phyloP scores from a whole-genome alignment of 805 yeast species.

The Lipomyces mesembrius region DNA sequence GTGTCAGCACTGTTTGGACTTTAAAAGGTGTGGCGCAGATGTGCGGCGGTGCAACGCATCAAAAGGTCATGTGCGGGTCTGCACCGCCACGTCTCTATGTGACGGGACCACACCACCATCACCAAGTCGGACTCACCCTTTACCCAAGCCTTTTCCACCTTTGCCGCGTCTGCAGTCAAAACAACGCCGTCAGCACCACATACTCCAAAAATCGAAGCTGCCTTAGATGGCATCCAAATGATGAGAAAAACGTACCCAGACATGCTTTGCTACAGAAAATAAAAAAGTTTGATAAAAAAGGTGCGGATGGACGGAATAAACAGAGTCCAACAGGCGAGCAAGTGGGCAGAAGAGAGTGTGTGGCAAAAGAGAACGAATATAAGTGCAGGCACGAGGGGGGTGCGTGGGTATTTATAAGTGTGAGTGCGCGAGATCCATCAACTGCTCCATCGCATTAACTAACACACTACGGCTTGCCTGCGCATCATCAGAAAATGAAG shows the following conservation, averaged over 20 bases:
- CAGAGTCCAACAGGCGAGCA: slow-evolving; percentile 1
- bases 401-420: slow-evolving; percentile 21
- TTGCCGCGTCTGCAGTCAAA: slow-evolving; percentile 76
- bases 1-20: not conserved
- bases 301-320: not conserved
- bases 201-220: not conserved
- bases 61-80: not conserved
- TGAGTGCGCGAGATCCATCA: slow-evolving; percentile 16
- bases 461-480: no score
- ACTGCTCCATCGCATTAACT: not conserved
- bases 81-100: not conserved
- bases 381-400: slow-evolving; percentile 8
- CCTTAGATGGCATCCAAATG: not conserved
- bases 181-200: not conserved
- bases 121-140: slow-evolving; percentile 52
- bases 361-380: slow-evolving; percentile 1
- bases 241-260: slow-evolving; percentile 35
- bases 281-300: slow-evolving; percentile 6
- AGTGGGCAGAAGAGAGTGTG: not conserved
- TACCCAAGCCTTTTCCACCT: slow-evolving; percentile 99
- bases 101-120: slow-evolving; percentile 14
- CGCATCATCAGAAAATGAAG: not conserved
- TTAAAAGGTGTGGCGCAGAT: not conserved
- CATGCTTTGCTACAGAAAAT: slow-evolving; percentile 20
- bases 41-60: not conserved